phyloP scores from a whole-genome alignment of 805 yeast species.

The Metschnikowia reukaufii region DNA sequence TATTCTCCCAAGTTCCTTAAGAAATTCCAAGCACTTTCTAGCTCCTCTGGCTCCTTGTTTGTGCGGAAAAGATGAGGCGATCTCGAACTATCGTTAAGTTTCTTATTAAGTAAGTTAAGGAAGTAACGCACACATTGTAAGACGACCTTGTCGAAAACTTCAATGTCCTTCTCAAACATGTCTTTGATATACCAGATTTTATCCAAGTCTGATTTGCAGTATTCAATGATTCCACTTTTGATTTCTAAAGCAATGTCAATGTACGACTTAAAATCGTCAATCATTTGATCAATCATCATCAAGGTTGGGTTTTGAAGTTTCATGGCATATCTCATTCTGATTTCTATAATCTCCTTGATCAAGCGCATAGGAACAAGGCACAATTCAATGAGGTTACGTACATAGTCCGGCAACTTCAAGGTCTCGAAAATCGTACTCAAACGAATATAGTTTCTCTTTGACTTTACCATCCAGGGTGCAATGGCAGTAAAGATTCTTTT shows the following conservation, averaged over 20 bases:
- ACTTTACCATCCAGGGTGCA: conserved; percentile 80
- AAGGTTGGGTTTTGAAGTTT: conserved; percentile 82
- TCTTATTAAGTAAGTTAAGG: conserved; percentile 68
- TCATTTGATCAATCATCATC: conserved; percentile 94
- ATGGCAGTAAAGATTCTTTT: conserved; percentile 65
- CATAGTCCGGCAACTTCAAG: conserved; percentile 71
- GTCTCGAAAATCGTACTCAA: conserved; percentile 62
- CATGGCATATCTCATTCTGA: conserved; percentile 74
- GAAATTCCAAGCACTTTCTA: conserved; percentile 79
- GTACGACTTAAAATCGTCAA: conserved; percentile 79
- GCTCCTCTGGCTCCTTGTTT: conserved; percentile 86
- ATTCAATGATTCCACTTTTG: conserved; percentile 63
- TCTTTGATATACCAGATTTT: conserved; percentile 73
- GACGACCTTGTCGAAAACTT: conserved; percentile 61
- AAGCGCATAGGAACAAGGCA: conserved; percentile 76
- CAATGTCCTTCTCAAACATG: conserved; percentile 53
- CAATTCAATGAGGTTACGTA: conserved; percentile 62
- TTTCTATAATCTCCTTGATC: conserved; percentile 72
- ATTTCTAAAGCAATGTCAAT: conserved; percentile 73
- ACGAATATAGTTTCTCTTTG: conserved; percentile 67
- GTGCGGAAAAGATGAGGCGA: conserved; percentile 67
- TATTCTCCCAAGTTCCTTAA: conserved; percentile 74
- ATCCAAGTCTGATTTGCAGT: conserved; percentile 51
- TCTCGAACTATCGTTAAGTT: conserved; percentile 73
- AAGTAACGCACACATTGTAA: conserved; percentile 73